A percentile compares a stretch with the other conserved stretches of the same genome.
Conservation (phyloP, 495 filamentous ascomycete genomes). For the Penicillium waksmanii region DNA sequence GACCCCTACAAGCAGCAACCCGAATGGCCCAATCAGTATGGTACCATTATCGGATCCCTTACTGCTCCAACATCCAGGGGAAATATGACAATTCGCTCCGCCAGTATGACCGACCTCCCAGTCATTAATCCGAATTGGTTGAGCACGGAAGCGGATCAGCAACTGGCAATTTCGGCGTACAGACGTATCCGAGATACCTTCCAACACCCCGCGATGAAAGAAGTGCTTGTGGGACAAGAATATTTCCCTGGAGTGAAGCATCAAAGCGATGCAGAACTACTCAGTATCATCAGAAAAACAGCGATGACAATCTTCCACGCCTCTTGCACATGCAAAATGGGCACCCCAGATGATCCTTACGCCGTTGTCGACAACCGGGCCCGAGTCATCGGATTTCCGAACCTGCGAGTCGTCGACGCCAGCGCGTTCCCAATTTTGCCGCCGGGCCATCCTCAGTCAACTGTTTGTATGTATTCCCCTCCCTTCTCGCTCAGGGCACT, state of each 20-base stretch:
- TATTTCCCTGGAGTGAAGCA: constrained; percentile 52
- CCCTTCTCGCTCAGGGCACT: no score
- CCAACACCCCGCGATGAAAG: constrained; percentile 36
- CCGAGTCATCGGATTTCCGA: constrained; percentile 54
- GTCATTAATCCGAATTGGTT: constrained; percentile 63
- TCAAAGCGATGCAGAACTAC: constrained; percentile 55
- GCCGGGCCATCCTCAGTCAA: constrained; percentile 59
- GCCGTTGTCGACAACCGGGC: constrained; percentile 59
- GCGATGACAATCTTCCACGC: constrained; percentile 59
- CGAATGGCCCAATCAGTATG: constrained; percentile 48
- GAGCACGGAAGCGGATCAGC: constrained; percentile 52
- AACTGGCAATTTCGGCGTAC: constrained; percentile 55
- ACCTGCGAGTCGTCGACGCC: constrained; percentile 63
- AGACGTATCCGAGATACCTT: constrained; percentile 51
- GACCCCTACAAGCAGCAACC: constrained; percentile 41
- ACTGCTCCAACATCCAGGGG: constrained; percentile 54
- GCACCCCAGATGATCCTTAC: constrained; percentile 42
- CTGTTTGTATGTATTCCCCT: constrained; percentile 46
- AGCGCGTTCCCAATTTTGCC: constrained; percentile 58
- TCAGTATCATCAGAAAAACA: constrained; percentile 42
- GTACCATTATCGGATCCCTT: constrained; percentile 43
- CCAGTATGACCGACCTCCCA: constrained; percentile 46
- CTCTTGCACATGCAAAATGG: constrained; percentile 56
- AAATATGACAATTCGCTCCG: constrained; percentile 53
- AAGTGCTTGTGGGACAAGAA: constrained; percentile 50